Evolutionary conservation across 768 basidiomycete genomes (phyloP), one percentile per base, ranked within the genome.

Genomic region (button mushroom (Agaricus bisporus)): DNA sequence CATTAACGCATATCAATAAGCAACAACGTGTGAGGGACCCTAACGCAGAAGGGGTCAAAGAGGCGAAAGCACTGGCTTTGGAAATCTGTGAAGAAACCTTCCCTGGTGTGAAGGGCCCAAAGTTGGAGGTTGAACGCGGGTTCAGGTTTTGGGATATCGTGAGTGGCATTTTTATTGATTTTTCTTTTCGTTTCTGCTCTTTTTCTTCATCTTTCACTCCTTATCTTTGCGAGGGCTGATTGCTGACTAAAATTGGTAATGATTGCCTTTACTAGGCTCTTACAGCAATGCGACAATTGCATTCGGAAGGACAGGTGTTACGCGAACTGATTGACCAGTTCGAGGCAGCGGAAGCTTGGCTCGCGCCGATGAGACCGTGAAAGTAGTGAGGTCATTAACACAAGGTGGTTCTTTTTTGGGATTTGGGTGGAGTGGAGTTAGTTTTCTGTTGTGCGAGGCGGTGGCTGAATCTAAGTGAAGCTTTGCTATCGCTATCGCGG

Each of bases 61-160:
- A 91, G 60, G 89, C 86, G 45, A 98, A 97, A 62, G 73, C 80
- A 49, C 80, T 90, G 76, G 94, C 94, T 44, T 78, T 98, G 41
- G 89, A 88, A 58, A 85, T 95, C 60, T 89, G 95, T 66, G 94
- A 98, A 63, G 88, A 94, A 65, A 93, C 90, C 52, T 98, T 98
- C 78, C 81, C 86, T 17, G 93, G 91, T 18, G 91, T 99, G 60
- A 95, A 94, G 75, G 68, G 64, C 54, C 91, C 95, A 3, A 83
- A 86, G 70, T 73, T 73, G 56, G 95, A 98, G 76, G 88, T 99
- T 55, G 93, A 97, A 70, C 74, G 95, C 47, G 95, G 95, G 5
- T 98, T 99, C 77, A 78, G 95, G 63, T 99, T 98, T 77, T 99
- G 95, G 95, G 93, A 98, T 67, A 80, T 95, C 70, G 95, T 97